Evolutionary conservation across 169 alveolate genomes (phyloP).

Genomic region (Plasmodium blacklocki): DNA sequence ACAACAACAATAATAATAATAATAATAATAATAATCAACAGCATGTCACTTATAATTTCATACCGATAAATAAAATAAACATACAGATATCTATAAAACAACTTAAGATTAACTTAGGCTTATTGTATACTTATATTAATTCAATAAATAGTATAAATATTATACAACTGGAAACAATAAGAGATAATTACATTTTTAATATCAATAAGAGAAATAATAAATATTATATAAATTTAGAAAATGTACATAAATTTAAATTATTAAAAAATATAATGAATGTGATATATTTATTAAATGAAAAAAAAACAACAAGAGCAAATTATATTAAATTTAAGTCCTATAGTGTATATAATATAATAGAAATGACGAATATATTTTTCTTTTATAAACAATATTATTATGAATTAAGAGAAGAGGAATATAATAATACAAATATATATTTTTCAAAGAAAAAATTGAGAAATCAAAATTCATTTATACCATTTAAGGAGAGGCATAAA

Average conservation of each 20-base stretch:
- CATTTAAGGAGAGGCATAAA: not conserved
- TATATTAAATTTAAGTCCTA: constrained; percentile 10
- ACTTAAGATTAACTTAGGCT: constrained; percentile 24
- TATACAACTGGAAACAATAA: constrained; percentile 2
- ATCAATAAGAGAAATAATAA: constrained; percentile 3
- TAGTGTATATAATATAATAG: constrained; percentile 27
- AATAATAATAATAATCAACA: not conserved
- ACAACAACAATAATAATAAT: not conserved
- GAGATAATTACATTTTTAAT: not conserved
- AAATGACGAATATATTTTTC: constrained; percentile 15
- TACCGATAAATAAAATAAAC: not conserved
- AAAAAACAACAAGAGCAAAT: not conserved
- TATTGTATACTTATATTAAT: constrained; percentile 5
- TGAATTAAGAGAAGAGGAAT: not conserved
- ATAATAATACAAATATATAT: not conserved
- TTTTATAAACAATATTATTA: constrained; percentile 7
- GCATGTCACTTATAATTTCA: too few relatives aligned
- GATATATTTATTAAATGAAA: not conserved
- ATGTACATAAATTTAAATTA: constrained; percentile 19
- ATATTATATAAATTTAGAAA: constrained; percentile 9
- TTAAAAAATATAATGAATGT: not conserved
- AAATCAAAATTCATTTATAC: not conserved
- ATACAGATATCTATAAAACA: not conserved
- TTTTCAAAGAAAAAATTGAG: not conserved
- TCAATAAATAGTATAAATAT: not conserved